Conservation (phyloP, 345 rosid species). For the Gossypium thurberi region DNA sequence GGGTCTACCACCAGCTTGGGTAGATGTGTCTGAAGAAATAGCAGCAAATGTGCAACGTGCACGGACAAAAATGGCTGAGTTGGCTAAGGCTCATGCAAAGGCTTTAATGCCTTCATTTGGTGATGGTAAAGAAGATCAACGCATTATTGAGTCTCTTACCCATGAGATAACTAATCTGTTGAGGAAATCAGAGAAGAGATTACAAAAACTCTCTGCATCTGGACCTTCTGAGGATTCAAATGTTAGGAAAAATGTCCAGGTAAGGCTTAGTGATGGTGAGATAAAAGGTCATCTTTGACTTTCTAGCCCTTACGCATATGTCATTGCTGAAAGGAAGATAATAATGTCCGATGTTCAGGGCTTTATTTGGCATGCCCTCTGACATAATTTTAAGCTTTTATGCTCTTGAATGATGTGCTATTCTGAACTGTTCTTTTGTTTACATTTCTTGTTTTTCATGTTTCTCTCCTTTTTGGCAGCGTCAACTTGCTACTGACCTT, state of each 20-base stretch:
- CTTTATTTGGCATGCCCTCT: not conserved
- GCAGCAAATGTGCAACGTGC: slow-evolving; percentile 76
- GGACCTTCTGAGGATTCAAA: slow-evolving; percentile 92
- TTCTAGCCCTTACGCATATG: not conserved
- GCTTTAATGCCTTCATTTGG: slow-evolving; percentile 99
- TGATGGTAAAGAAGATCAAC: slow-evolving; percentile 93
- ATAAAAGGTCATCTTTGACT: not conserved
- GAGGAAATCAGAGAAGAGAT: slow-evolving; percentile 77
- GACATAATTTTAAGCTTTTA: not conserved
- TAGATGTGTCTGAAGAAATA: slow-evolving; percentile 91
- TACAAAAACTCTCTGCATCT: slow-evolving; percentile 62
- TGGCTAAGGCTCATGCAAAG: slow-evolving; percentile 87
- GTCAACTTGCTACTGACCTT: slow-evolving; percentile 94
- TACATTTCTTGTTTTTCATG: not conserved
- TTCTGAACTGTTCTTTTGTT: not conserved
- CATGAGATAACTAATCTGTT: slow-evolving; percentile 72
- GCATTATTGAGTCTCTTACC: slow-evolving; percentile 67
- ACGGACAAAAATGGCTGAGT: slow-evolving; percentile 63
- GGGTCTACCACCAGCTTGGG: slow-evolving; percentile 96
- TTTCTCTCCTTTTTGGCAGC: slow-evolving; percentile 28
- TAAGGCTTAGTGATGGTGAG: slow-evolving; percentile 14
- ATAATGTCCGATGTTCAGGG: not conserved
- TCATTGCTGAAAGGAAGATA: not conserved
- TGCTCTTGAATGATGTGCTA: not conserved
- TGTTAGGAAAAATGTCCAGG: slow-evolving; percentile 97